Conservation (phyloP, 2,329 filamentous ascomycete species). For the Cladosporium cucumerinum region DNA sequence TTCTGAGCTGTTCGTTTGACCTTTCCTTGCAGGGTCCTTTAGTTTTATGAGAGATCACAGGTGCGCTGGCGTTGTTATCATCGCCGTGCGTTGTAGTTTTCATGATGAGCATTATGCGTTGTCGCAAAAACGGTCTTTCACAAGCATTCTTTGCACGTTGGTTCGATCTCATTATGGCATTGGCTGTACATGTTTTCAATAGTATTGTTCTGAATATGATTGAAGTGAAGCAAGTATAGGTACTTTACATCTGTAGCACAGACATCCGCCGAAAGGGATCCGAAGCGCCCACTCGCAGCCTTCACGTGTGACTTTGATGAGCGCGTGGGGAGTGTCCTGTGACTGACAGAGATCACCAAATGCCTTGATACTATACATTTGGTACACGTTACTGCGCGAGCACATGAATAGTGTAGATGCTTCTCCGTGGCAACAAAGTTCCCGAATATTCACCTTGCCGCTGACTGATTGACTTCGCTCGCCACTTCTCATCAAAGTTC, state of each 20-base stretch:
- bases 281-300: neutral
- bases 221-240: neutral
- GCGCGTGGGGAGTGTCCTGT: neutral
- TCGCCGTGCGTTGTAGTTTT: neutral
- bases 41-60: neutral
- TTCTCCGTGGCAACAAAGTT: neutral
- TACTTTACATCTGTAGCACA: too few relatives aligned
- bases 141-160: neutral
- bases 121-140: neutral
- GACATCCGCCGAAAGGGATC: neutral
- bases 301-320: neutral
- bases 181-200: neutral
- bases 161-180: neutral
- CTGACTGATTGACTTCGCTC: neutral
- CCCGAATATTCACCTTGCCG: neutral
- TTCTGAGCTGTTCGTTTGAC: neutral
- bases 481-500: constrained; percentile 7
- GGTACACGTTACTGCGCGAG: neutral
- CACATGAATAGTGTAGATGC: neutral
- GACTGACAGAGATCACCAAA: neutral
- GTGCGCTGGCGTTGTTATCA: neutral
- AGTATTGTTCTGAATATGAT: too few relatives aligned
- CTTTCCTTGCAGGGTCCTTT: neutral
- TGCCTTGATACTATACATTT: neutral
- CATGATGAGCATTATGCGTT: neutral